A percentile compares a stretch with the other conserved stretches of the same genome.
Conservation (phyloP, 768 basidiomycete species). For the Stropharia rugosoannulata region DNA sequence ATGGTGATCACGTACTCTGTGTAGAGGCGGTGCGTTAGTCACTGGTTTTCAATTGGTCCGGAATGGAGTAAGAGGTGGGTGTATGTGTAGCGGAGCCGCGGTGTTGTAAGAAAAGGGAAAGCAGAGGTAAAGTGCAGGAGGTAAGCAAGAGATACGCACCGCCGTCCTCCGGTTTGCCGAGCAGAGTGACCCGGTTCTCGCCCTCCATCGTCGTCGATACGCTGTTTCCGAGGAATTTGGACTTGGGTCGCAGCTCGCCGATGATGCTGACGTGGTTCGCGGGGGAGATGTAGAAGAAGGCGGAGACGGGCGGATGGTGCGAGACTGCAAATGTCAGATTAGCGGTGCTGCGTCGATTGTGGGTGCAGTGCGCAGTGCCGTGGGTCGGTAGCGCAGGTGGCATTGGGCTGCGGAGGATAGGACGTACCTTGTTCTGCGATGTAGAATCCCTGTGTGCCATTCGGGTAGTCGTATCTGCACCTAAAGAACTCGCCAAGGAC, state of each 20-base stretch:
- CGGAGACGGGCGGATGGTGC: slow-evolving; percentile 91
- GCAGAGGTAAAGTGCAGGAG: slow-evolving; percentile 8
- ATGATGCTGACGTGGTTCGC: slow-evolving; percentile 83
- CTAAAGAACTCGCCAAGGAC: slow-evolving; percentile 98
- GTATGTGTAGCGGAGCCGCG: too few species aligned
- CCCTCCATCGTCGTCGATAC: slow-evolving; percentile 97
- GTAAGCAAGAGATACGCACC: slow-evolving; percentile 45
- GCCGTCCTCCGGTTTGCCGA: slow-evolving; percentile 85
- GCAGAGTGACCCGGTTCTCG: slow-evolving; percentile 82
- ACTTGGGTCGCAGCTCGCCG: slow-evolving; percentile 94
- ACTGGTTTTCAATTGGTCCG: too few species aligned
- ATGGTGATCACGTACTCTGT: slow-evolving; percentile 87
- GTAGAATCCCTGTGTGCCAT: slow-evolving; percentile 91
- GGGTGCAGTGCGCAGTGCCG: not conserved
- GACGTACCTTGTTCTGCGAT: slow-evolving; percentile 89
- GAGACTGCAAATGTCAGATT: slow-evolving; percentile 58
- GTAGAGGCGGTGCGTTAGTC: slow-evolving; percentile 1
- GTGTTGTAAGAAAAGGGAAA: not conserved
- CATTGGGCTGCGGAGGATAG: not conserved
- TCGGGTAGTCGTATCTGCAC: slow-evolving; percentile 89
- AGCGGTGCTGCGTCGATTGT: slow-evolving; percentile 1
- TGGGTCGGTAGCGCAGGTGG: too few species aligned
- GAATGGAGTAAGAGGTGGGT: too few species aligned
- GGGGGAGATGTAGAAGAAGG: slow-evolving; percentile 95
- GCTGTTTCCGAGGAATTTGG: slow-evolving; percentile 94